A percentile compares a stretch with the other conserved stretches of the same genome.
Evolutionary conservation across 345 rosid genomes (phyloP).

Genomic region (Anacardium occidentale): DNA sequence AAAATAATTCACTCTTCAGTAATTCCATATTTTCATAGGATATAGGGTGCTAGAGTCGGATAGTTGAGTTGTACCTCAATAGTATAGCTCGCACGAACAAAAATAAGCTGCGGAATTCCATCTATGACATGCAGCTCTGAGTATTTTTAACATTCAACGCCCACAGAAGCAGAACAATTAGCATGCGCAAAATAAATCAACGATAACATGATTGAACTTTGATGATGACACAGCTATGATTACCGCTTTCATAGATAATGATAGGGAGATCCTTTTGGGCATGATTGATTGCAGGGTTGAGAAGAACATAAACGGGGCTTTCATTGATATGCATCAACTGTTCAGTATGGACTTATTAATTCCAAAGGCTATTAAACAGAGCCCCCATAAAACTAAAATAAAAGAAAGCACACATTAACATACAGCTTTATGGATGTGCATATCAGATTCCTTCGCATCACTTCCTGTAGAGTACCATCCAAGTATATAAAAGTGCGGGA

Average conservation of each 20-base stretch:
- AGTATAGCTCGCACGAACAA: slow-evolving; percentile 83
- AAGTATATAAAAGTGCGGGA: slow-evolving; percentile 77
- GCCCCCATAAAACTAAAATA: background rate
- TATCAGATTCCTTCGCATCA: slow-evolving; percentile 84
- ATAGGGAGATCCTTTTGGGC: slow-evolving; percentile 94
- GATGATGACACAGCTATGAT: slow-evolving; percentile 5
- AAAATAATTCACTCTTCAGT: slow-evolving; percentile 1
- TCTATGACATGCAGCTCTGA: slow-evolving; percentile 94
- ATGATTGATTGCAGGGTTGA: slow-evolving; percentile 82
- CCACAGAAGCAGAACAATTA: slow-evolving; percentile 13
- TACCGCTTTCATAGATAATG: slow-evolving; percentile 88
- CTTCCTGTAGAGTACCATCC: slow-evolving; percentile 98
- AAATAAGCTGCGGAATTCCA: slow-evolving; percentile 91
- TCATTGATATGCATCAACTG: slow-evolving; percentile 98
- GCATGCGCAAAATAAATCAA: background rate
- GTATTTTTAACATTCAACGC: slow-evolving; percentile 23
- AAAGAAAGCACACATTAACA: slow-evolving; percentile 19
- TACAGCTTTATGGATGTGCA: slow-evolving; percentile 93
- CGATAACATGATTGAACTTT: background rate
- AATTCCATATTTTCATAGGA: slow-evolving; percentile 3
- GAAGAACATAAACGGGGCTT: slow-evolving; percentile 87
- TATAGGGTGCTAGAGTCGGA: background rate
- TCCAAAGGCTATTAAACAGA: background rate
- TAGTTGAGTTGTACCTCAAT: slow-evolving; percentile 61
- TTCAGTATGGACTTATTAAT: background rate